Evolutionary conservation across 1,139 yeast species (phyloP), one percentile per base, ranked within the genome.

Genomic region (Lipomyces yarrowii): DNA sequence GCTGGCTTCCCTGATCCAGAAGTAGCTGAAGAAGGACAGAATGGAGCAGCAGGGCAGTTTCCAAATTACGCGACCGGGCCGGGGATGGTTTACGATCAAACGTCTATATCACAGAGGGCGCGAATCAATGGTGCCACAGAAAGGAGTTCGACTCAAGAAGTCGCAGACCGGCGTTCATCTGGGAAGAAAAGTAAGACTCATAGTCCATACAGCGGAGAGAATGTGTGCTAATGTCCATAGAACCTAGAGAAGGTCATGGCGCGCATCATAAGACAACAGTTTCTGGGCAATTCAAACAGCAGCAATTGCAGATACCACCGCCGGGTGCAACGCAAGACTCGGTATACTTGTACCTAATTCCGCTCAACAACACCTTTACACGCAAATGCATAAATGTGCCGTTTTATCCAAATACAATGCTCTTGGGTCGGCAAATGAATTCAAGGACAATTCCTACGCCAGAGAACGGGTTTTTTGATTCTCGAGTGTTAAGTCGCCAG

Each of bases 401-500:
- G 0, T 83, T 85, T 67, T 84, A 82, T 68, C 99, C 99, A 0
- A 93, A 91, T 32, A 88, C 92, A 1, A 79, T 94, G 64, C 91
- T 91, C 74, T 81, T 94, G 33, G 99, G 99, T 0, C 84, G 99
- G 64, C 99, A 88, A 63, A 84, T 88, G 58, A 91, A 90, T 65
- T 85, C 89, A 21, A 89, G 86, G 72, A 86, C 89, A 62, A 84
- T 84, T 70, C 93, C 96, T 11, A 86, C 88, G 65, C 85, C 89
- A 7, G 88, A 90, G 55, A 96, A 96, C 76, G 99, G 99, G 0
- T 93, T 86, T 76, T 94, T 94, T 75, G 99, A 94, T 76, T 91
- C 98, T 8, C 82, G 99, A 53, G 99, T 96, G 15, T 83, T 94
- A 62, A 89, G 96, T 57, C 82, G 99, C 71, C 94, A 90, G 74